These are phyloP conservation scores for Yarrowia sp. DNA, from an alignment of 805 yeast species.

Conservation along the genomic window DNA sequence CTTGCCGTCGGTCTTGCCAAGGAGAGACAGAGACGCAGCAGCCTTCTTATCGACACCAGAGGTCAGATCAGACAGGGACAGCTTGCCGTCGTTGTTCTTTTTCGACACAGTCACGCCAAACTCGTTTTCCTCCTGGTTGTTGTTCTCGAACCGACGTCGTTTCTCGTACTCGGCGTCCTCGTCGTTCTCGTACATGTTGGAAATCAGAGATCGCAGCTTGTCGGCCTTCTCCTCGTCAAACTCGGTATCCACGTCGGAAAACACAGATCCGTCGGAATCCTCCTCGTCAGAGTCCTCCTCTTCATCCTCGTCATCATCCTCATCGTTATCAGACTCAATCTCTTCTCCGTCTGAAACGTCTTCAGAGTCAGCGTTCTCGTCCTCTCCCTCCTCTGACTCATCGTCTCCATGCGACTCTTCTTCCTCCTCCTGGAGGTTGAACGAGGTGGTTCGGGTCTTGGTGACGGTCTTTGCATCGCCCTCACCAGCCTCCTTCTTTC, in stretches of 20 bases:
- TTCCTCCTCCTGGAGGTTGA: slow-evolving; percentile 40
- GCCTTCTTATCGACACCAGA: slow-evolving; percentile 61
- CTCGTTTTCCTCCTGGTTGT: slow-evolving; percentile 70
- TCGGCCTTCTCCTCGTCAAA: slow-evolving; percentile 57
- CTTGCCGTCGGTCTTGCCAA: slow-evolving; percentile 48
- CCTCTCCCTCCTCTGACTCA: slow-evolving; percentile 41
- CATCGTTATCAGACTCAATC: background rate
- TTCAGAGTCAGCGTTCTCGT: background rate
- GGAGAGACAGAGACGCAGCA: slow-evolving; percentile 57
- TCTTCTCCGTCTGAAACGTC: slow-evolving; percentile 13
- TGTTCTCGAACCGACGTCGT: slow-evolving; percentile 60
- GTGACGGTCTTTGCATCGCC: slow-evolving; percentile 4
- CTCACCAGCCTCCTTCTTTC: slow-evolving; percentile 40
- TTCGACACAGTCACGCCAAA: slow-evolving; percentile 58
- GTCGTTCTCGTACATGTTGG: slow-evolving; percentile 43
- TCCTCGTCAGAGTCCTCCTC: slow-evolving; percentile 35
- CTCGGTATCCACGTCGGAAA: slow-evolving; percentile 39
- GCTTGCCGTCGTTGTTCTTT: slow-evolving; percentile 57
- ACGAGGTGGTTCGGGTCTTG: background rate
- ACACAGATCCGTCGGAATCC: slow-evolving; percentile 44
- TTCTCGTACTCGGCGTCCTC: slow-evolving; percentile 49
- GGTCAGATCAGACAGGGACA: slow-evolving; percentile 74
- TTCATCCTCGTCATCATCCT: slow-evolving; percentile 41
- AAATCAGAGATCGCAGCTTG: slow-evolving; percentile 51
- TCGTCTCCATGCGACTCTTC: slow-evolving; percentile 42